phyloP scores from a whole-genome alignment of 139 green algal genomes.

The Asterochloris sp. region DNA sequence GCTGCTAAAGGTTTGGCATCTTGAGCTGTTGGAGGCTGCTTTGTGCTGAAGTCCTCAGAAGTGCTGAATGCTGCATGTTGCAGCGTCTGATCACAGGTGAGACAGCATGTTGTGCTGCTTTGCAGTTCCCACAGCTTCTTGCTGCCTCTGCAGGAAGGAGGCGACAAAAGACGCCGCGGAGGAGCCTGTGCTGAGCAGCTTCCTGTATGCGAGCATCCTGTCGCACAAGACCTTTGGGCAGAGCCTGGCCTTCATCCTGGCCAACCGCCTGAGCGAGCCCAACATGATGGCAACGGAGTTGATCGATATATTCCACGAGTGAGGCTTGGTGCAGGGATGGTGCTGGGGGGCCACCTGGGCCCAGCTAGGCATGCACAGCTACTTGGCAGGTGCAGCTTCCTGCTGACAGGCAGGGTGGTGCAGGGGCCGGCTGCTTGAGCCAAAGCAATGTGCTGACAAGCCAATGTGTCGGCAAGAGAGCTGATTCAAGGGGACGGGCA shows the following conservation, averaged over 20 bases:
- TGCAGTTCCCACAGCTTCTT: background rate
- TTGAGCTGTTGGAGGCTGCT: too few relatives aligned
- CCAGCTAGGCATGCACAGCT: too few relatives aligned
- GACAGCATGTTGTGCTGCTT: too few relatives aligned
- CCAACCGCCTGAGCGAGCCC: conserved; percentile 51
- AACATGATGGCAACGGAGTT: conserved; percentile 57
- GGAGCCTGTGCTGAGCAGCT: conserved; percentile 60
- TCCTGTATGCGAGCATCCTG: conserved; percentile 61
- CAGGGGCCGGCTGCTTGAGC: too few relatives aligned
- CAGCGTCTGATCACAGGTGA: background rate
- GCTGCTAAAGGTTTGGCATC: too few relatives aligned
- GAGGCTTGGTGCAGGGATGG: conserved; percentile 10
- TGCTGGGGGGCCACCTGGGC: too few relatives aligned
- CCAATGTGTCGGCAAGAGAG: too few relatives aligned
- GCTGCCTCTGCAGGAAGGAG: conserved; percentile 27
- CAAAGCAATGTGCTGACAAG: too few relatives aligned
- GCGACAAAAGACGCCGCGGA: conserved; percentile 35
- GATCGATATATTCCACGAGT: conserved; percentile 36
- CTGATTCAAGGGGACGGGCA: too few relatives aligned
- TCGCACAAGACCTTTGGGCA: conserved; percentile 52
- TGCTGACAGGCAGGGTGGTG: too few relatives aligned
- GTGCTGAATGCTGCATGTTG: background rate
- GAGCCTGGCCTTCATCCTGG: conserved; percentile 56
- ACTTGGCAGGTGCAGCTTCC: too few relatives aligned
- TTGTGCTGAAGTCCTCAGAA: too few relatives aligned